Evolutionary conservation across 2,329 filamentous ascomycete genomes (phyloP).

Genomic region (Exophiala aquamarina): DNA sequence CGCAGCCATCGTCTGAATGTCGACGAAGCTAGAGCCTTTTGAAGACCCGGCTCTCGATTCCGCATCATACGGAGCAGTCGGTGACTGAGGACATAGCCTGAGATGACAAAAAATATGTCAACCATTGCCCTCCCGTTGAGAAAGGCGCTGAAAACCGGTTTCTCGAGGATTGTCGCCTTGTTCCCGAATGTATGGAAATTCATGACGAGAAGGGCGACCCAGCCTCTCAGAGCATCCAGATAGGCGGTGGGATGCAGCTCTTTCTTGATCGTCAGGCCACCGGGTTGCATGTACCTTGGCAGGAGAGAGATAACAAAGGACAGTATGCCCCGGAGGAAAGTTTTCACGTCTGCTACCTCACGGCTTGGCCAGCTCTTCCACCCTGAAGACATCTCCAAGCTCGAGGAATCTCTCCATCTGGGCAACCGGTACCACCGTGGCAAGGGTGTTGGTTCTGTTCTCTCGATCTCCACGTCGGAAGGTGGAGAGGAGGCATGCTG

Average conservation of each 20-base stretch:
- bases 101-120: conserved; percentile 49
- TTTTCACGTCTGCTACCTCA: conserved; percentile 3
- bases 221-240: conserved; percentile 29
- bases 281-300: conserved; percentile 8
- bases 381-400: not conserved
- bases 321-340: not conserved
- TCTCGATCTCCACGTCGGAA: conserved; percentile 11
- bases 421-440: conserved; percentile 13
- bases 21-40: conserved; percentile 30
- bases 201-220: conserved; percentile 26
- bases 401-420: not conserved
- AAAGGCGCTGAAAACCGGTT: conserved; percentile 12
- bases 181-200: conserved; percentile 16
- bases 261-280: conserved; percentile 1
- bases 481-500: no score
- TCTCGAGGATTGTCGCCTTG: conserved; percentile 13
- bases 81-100: conserved; percentile 48
- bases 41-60: conserved; percentile 11
- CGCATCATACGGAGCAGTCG: conserved; percentile 33
- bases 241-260: conserved; percentile 27
- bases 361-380: conserved; percentile 1
- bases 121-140: conserved; percentile 32
- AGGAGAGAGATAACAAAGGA: conserved; percentile 4
- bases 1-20: conserved; percentile 44
- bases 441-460: not conserved